Evolutionary conservation across 2,329 filamentous ascomycete genomes (phyloP), one percentile per base, ranked within the genome.

Genomic region (Curvularia sp.): DNA sequence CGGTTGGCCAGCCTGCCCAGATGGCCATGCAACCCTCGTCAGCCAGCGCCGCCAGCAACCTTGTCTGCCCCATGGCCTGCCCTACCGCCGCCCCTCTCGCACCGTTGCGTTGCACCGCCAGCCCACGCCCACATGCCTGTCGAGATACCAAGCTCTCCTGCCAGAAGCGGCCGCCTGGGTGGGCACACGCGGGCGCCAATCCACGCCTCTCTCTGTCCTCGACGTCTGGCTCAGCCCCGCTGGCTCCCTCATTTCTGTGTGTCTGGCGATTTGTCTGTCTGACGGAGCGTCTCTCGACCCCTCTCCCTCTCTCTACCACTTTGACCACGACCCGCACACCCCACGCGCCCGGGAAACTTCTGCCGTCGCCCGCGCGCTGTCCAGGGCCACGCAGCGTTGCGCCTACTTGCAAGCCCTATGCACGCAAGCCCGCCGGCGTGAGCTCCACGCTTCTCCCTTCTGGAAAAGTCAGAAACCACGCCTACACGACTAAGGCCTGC

Each of bases 401-500:
- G 18, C 35, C 52, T 55, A 50, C 52, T 22, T 46, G 44, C 52
- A 49, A 60, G 57, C 57, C 53, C 52, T 50, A 59, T 58, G 58
- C 55, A 61, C 48, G 57, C 43, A 44, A 55, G 44, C 38, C 39
- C 26, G 30, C 41, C 33, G 51, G 51, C 56, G 56, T 50, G 39
- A 57, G 48, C 54, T 56, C 47, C 20, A 49, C 51, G 49, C 49
- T 53, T 53, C 55, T 33, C 50, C 33, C 42, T 54, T 48, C 51
- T 54, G 42, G 42, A 54, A 55, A 58, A 55, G 56, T 31, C 46
- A 50, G 44, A 58, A 52, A 31, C 38, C 33, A 51, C 43, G 28
- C 50, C 50, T 46, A 52, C 43, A 48, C 69, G 69, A 70, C 64
- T 66, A 68, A 70, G 68, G 64, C 61, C 62, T 74, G 71, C 67